Percentiles rank a stretch among this genome's conserved stretches.
These are phyloP conservation scores for Rhodotorula sp. DNA, from an alignment of 1,284 basidiomycete genomes.

Conservation along the genomic window DNA sequence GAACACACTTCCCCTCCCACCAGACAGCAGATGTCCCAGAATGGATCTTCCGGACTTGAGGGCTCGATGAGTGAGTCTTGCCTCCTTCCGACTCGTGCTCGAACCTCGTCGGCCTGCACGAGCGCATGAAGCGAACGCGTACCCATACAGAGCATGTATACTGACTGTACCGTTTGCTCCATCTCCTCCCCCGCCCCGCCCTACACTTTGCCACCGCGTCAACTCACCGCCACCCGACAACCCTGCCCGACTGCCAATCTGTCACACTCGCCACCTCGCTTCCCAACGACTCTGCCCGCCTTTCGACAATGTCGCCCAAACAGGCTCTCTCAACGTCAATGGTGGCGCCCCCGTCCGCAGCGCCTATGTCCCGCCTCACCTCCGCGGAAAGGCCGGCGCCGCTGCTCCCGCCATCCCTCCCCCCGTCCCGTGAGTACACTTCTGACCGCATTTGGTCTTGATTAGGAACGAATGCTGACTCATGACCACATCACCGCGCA, in stretches of 20 bases:
- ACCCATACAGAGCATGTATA: too few relatives aligned
- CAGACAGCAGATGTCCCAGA: slow-evolving; percentile 23
- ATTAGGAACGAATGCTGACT: background rate
- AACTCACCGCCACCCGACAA: background rate
- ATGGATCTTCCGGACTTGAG: slow-evolving; percentile 33
- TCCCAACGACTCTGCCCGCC: background rate
- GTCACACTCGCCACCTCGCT: background rate
- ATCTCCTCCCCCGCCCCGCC: background rate
- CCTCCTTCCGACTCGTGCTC: too few relatives aligned
- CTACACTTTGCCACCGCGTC: background rate
- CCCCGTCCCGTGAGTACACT: slow-evolving; percentile 14
- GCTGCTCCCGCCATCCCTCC: slow-evolving; percentile 15
- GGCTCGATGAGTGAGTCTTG: slow-evolving; percentile 24
- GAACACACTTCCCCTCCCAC: background rate
- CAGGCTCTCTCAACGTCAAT: slow-evolving; percentile 36
- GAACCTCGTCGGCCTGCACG: background rate
- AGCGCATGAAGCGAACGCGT: too few relatives aligned
- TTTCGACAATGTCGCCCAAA: too few relatives aligned
- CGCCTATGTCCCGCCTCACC: slow-evolving; percentile 44
- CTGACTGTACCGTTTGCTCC: background rate
- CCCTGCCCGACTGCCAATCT: background rate
- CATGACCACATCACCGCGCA: background rate
- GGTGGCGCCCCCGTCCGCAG: slow-evolving; percentile 25
- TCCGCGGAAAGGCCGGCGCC: slow-evolving; percentile 34
- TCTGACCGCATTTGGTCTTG: too few relatives aligned